Evolutionary conservation across 306 rosid species (phyloP).

Genomic region (Ochetophila trinervis): DNA sequence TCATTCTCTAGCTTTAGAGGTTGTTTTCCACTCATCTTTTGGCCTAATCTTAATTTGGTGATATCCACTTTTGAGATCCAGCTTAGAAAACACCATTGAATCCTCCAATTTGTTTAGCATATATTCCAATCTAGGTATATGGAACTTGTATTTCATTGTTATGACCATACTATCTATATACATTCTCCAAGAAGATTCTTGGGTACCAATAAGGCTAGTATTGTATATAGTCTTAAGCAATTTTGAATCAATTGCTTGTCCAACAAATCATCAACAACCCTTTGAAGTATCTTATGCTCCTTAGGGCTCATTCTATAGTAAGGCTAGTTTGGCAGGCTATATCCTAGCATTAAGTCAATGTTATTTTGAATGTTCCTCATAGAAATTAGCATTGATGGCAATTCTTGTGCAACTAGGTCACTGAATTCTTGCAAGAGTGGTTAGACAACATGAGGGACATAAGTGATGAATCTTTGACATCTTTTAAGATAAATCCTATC

Average conservation of each 20-base stretch:
- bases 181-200: constrained; percentile 8
- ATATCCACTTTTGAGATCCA: neutral
- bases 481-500: no score
- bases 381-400: neutral
- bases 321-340: neutral
- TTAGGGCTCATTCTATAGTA: no score
- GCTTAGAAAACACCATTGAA: neutral
- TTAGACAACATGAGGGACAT: no score
- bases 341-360: neutral
- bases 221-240: neutral
- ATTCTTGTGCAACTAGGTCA: no score
- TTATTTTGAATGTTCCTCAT: neutral
- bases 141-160: neutral
- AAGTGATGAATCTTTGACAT: no score
- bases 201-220: neutral
- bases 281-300: neutral
- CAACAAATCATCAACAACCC: neutral
- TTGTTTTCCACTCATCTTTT: constrained; percentile 1
- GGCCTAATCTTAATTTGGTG: neutral
- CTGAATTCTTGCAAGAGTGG: neutral
- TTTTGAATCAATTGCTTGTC: neutral
- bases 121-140: neutral
- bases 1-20: neutral
- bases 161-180: neutral
- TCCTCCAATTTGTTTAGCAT: neutral